These are phyloP conservation scores for Sugiyamaella xylanicola DNA, from an alignment of 1,139 yeast species.

Conservation along the genomic window DNA sequence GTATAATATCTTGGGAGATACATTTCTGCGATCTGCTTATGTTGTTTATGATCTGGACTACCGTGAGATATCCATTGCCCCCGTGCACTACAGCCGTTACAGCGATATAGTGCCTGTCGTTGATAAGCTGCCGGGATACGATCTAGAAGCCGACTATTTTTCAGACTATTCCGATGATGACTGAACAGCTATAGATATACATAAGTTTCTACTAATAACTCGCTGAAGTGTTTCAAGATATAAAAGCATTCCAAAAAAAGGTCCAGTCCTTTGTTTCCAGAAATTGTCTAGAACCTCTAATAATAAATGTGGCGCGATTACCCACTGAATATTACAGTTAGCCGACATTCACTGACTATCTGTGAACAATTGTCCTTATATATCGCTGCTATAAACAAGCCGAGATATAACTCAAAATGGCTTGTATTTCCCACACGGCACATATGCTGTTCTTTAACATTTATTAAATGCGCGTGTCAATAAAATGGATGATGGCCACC, in stretches of 20 bases:
- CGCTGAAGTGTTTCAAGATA: no score
- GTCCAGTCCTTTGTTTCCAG: no score
- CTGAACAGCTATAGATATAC: background rate
- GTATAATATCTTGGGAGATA: slow-evolving; percentile 62
- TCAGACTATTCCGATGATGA: background rate
- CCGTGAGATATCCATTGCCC: slow-evolving; percentile 54
- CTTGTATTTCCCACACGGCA: no score
- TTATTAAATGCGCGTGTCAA: background rate
- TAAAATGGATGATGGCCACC: background rate
- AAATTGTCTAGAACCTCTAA: no score
- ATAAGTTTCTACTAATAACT: background rate
- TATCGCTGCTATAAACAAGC: no score
- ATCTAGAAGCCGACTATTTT: background rate
- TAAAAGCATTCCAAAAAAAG: no score
- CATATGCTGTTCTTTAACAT: background rate
- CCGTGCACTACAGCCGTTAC: slow-evolving; percentile 23
- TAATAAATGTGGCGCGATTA: no score
- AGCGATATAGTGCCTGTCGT: slow-evolving; percentile 28
- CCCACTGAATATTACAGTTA: no score
- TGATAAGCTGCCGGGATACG: slow-evolving; percentile 24
- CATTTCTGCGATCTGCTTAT: slow-evolving; percentile 71
- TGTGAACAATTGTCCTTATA: no score
- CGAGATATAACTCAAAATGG: no score
- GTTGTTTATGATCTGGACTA: slow-evolving; percentile 75
- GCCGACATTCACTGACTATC: no score